Base-by-base conservation (phyloP, 495 filamentous ascomycete species). In the Podospora tetraspora region DNA sequence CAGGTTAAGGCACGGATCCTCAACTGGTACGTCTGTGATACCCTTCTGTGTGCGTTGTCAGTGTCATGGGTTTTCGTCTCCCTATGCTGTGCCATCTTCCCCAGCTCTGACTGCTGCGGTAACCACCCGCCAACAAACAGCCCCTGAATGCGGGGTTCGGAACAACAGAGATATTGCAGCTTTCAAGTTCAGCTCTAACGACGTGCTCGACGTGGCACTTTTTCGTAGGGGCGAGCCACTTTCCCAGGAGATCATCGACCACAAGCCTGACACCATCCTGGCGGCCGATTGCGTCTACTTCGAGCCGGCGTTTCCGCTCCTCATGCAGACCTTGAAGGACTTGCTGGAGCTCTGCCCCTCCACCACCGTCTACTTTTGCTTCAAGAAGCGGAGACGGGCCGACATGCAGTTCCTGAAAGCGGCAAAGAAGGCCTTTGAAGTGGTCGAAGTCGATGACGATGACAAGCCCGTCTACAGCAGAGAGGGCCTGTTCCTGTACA, bases 261-360 rank as follows among this genome's bases (percentile, higher is more conserved):
- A 76, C 59, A 83, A 85, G 68, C 90, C 93, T 13, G 88, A 95
- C 69, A 82, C 94, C 57, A 87, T 99, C 66, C 85, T 99, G 12
- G 95, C 95, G 12, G 95, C 94, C 7, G 95, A 99, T 77, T 98
- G 95, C 81, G 93, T 96, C 62, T 99, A 98, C 83, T 96, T 96
- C 73, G 94, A 99, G 77, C 92, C 94, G 3, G 91, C 94, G 3
- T 98, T 98, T 75, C 93, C 93, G 58, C 83, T 96, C 30, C 83
- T 99, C 34, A 83, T 93, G 71, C 78, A 87, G 69, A 97, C 95
- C n/a, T 76, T 99, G 70, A 77, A 84, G 66, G 84, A 86, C 59
- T 79, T 91, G 66, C 72, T 91, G 56, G 83, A 65, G 57, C 73
- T 83, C 29, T 80, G 82, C 21, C 80, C 85, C 2, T 72, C 82